phyloP scores from a whole-genome alignment of 129 eudicot genomes.

The Mikania micrantha region DNA sequence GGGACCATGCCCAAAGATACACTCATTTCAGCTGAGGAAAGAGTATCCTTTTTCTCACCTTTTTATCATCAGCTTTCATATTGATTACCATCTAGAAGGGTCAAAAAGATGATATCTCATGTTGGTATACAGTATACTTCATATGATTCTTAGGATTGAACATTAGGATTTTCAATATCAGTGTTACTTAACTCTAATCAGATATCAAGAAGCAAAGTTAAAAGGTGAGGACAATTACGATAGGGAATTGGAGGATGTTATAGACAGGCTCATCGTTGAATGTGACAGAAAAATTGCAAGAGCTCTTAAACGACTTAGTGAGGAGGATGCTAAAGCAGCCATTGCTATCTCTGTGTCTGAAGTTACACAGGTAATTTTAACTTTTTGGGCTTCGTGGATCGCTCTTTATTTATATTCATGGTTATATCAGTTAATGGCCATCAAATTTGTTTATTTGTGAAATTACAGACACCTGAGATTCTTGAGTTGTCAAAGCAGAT shows the following conservation, averaged over 20 bases:
- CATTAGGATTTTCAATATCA: background rate
- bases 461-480: conserved; percentile 74
- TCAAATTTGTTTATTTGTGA: conserved; percentile 1
- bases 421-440: background rate
- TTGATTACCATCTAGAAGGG: background rate
- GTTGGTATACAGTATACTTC: background rate
- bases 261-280: conserved; percentile 93
- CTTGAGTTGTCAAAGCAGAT: conserved; percentile 82
- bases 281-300: conserved; percentile 86
- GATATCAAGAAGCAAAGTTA: conserved; percentile 71
- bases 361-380: conserved; percentile 58
- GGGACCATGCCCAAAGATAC: conserved; percentile 99
- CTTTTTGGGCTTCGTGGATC: background rate
- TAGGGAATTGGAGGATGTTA: conserved; percentile 86
- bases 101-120: background rate
- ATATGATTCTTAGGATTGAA: background rate
- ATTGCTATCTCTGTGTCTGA: conserved; percentile 92
- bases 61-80: background rate
- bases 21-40: conserved; percentile 88
- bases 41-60: conserved; percentile 68
- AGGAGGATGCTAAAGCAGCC: conserved; percentile 99
- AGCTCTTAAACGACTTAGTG: conserved; percentile 94
- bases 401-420: background rate
- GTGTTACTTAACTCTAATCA: conserved; percentile 37
- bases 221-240: conserved; percentile 84